Evolutionary conservation across 805 yeast species (phyloP).

Genomic region (Zygotorulaspora sp.): DNA sequence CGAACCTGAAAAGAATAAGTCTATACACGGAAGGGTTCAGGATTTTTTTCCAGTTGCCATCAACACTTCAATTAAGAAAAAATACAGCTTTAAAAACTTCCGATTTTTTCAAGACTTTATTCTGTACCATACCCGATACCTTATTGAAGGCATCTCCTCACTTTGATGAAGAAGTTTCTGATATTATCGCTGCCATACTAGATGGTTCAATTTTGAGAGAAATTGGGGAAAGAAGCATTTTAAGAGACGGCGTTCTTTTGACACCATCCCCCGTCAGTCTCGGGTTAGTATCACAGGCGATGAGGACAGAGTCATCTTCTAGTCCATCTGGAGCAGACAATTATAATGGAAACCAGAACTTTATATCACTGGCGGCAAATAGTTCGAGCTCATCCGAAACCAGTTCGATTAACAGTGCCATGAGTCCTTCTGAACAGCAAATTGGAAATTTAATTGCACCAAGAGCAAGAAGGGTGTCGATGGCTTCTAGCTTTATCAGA

Average conservation of each 20-base stretch:
- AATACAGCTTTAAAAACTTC: conserved; percentile 29
- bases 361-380: conserved; percentile 11
- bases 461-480: conserved; percentile 16
- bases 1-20: conserved; percentile 26
- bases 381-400: conserved; percentile 13
- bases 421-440: conserved; percentile 8
- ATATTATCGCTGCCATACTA: conserved; percentile 26
- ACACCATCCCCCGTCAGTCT: conserved; percentile 14
- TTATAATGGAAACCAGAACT: conserved; percentile 7
- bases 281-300: conserved; percentile 13
- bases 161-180: conserved; percentile 26
- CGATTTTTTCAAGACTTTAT: conserved; percentile 32
- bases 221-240: conserved; percentile 17
- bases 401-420: conserved; percentile 7
- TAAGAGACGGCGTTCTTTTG: conserved; percentile 10
- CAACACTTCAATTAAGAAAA: conserved; percentile 24
- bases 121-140: conserved; percentile 27
- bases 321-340: conserved; percentile 10
- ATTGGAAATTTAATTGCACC: conserved; percentile 18
- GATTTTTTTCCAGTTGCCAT: conserved; percentile 33
- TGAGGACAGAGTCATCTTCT: conserved; percentile 4
- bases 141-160: conserved; percentile 22
- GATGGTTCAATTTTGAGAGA: conserved; percentile 24
- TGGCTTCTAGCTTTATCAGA: conserved; percentile 8
- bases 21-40: conserved; percentile 38